These are phyloP conservation scores for Nakazawaea sp. DNA, from an alignment of 805 yeast genomes.

Conservation along the genomic window DNA sequence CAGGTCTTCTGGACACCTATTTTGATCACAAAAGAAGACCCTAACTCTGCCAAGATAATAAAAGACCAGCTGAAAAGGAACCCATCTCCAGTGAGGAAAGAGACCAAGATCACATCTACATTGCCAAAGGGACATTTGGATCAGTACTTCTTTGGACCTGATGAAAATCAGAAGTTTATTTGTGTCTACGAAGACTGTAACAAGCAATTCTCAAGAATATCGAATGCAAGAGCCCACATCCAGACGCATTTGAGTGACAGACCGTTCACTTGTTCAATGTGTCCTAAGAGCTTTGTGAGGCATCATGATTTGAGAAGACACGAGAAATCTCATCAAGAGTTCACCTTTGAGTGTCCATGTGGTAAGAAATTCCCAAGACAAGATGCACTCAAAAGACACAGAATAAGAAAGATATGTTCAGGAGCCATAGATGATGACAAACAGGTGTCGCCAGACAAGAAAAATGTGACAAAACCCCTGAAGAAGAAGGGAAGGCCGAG, in stretches of 20 bases:
- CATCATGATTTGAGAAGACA: conserved; percentile 94
- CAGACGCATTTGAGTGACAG: conserved; percentile 95
- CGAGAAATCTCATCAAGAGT: conserved; percentile 75
- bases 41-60: conserved; percentile 21
- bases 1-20: conserved; percentile 28
- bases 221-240: conserved; percentile 90
- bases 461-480: conserved; percentile 20
- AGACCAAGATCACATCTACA: conserved; percentile 52
- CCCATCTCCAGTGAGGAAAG: conserved; percentile 35
- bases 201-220: conserved; percentile 78
- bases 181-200: conserved; percentile 78
- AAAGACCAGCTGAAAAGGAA: conserved; percentile 28
- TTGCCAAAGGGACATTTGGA: conserved; percentile 89
- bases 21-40: conserved; percentile 24
- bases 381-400: conserved; percentile 82
- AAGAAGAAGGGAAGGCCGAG: conserved; percentile 30
- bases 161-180: conserved; percentile 58
- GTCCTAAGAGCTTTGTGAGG: conserved; percentile 85
- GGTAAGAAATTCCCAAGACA: conserved; percentile 90
- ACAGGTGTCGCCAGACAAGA: conserved; percentile 17
- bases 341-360: conserved; percentile 74
- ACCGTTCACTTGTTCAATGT: conserved; percentile 76
- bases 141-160: conserved; percentile 74
- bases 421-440: conserved; percentile 51
- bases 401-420: conserved; percentile 70